phyloP scores from a whole-genome alignment of 192 early-diverging fungal species.

The Gaertneriomyces semiglobifer region DNA sequence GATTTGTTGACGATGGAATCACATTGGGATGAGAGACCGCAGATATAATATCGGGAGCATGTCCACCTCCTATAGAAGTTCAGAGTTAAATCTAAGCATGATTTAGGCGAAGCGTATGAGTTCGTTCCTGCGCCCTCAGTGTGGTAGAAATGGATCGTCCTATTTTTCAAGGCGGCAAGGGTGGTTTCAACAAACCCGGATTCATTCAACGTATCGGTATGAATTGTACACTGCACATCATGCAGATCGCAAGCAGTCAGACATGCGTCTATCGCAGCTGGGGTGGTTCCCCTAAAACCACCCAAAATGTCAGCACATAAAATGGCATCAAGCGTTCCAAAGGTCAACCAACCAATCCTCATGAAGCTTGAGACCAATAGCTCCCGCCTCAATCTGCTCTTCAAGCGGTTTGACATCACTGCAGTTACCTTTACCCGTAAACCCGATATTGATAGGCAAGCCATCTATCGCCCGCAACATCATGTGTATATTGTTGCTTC shows the following conservation, averaged over 20 bases:
- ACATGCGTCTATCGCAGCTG: conserved; percentile 88
- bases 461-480: conserved; percentile 90
- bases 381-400: conserved; percentile 84
- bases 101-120: no score
- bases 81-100: no score
- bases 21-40: conserved; percentile 77
- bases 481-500: conserved; percentile 73
- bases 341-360: neutral
- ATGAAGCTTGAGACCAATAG: conserved; percentile 65
- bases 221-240: conserved; percentile 85
- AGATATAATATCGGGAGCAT: conserved; percentile 64
- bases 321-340: no score
- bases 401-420: conserved; percentile 60
- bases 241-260: conserved; percentile 78
- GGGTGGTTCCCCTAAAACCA: conserved; percentile 82
- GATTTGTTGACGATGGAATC: conserved; percentile 92
- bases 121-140: conserved; percentile 90
- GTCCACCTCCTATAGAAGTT: no score
- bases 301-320: no score
- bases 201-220: conserved; percentile 97
- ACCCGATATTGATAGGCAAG: conserved; percentile 88
- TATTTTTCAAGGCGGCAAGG: conserved; percentile 80
- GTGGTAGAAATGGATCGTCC: conserved; percentile 96
- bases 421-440: conserved; percentile 94
- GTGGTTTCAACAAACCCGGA: conserved; percentile 93